phyloP scores from a whole-genome alignment of 768 basidiomycete genomes.

The Kwoniella dejecticola region DNA sequence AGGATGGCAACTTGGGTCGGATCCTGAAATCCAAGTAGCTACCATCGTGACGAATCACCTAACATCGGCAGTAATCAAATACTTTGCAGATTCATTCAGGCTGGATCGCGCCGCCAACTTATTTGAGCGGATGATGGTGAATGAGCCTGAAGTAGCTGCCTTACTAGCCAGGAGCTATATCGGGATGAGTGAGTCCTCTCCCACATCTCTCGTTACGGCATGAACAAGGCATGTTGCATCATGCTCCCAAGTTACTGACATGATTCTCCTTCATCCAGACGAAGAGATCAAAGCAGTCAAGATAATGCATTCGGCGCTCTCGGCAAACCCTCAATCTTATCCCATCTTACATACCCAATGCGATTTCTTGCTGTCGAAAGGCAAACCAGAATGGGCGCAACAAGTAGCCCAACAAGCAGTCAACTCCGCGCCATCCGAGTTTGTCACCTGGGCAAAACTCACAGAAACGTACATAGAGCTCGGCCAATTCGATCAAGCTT shows the following conservation, averaged over 20 bases:
- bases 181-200: constrained; percentile 97
- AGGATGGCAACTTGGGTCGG: constrained; percentile 99
- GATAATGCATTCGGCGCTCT: constrained; percentile 81
- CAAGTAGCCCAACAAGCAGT: constrained; percentile 92
- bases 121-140: constrained; percentile 83
- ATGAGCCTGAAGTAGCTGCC: constrained; percentile 85
- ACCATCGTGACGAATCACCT: constrained; percentile 95
- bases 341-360: constrained; percentile 92
- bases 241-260: too few species aligned
- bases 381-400: constrained; percentile 81
- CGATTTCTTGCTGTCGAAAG: constrained; percentile 87
- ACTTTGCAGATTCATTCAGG: constrained; percentile 89
- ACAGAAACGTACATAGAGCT: constrained; percentile 92
- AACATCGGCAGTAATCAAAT: constrained; percentile 91
- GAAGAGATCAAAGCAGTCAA: constrained; percentile 98
- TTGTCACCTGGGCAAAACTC: constrained; percentile 97
- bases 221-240: too few species aligned
- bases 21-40: constrained; percentile 98
- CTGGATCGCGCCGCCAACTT: constrained; percentile 86
- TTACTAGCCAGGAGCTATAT: constrained; percentile 86
- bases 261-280: constrained; percentile 61
- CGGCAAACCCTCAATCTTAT: constrained; percentile 85
- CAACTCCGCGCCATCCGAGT: constrained; percentile 97
- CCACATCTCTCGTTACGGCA: too few species aligned
- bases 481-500: constrained; percentile 77